Percentiles rank a stretch among this genome's conserved stretches.
Conservation (phyloP, 441 rosid species). For the Lepidium campestre region DNA sequence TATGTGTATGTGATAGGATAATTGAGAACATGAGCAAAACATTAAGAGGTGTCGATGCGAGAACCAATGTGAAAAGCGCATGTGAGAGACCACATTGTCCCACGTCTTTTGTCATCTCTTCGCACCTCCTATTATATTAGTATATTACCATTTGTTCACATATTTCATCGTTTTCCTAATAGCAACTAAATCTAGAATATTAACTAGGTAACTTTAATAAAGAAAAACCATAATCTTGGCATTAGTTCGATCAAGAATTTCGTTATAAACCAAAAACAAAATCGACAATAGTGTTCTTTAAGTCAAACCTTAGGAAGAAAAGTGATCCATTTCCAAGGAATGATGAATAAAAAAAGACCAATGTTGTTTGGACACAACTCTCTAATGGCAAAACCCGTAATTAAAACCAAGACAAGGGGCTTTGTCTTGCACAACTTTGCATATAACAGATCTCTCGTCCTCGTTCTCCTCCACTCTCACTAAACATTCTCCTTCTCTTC, state of each 20-base stretch:
- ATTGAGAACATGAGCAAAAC: not conserved
- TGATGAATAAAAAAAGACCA: slow-evolving; percentile 14
- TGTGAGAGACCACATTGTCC: slow-evolving; percentile 24
- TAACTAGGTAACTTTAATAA: too few species aligned
- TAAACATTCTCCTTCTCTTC: not conserved
- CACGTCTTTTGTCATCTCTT: slow-evolving; percentile 24
- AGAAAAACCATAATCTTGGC: too few species aligned
- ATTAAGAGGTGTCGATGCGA: slow-evolving; percentile 3
- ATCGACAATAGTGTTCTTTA: not conserved
- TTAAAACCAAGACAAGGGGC: slow-evolving; percentile 23
- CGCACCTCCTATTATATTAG: not conserved
- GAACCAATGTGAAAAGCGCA: slow-evolving; percentile 7
- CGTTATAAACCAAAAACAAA: not conserved
- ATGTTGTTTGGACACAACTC: slow-evolving; percentile 13
- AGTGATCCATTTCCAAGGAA: slow-evolving; percentile 16
- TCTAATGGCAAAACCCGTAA: slow-evolving; percentile 28
- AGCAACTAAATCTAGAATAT: not conserved
- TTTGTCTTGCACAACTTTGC: slow-evolving; percentile 22
- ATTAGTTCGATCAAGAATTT: too few species aligned
- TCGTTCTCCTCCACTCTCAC: not conserved
- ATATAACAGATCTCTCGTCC: slow-evolving; percentile 37
- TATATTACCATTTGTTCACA: not conserved
- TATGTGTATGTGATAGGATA: slow-evolving; percentile 11
- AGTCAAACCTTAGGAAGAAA: slow-evolving; percentile 17
- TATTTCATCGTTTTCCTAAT: not conserved